A percentile compares a stretch with the other conserved stretches of the same genome.
Evolutionary conservation across 2,329 filamentous ascomycete genomes (phyloP).

Genomic region (Ceratocystis huliohia): DNA sequence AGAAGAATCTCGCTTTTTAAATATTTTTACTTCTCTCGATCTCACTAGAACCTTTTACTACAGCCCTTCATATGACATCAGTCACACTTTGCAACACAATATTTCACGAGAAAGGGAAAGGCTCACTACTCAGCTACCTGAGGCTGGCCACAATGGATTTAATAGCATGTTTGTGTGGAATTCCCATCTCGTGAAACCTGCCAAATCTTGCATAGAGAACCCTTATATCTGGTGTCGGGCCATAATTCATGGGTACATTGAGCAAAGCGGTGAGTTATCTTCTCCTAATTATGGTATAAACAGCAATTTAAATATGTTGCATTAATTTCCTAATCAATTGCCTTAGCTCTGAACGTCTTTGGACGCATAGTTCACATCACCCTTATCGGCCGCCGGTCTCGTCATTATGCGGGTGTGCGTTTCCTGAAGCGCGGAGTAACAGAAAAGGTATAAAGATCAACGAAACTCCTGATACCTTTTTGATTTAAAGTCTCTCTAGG

Average conservation of each 20-base stretch:
- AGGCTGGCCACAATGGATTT: conserved; percentile 30
- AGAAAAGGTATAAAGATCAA: conserved; percentile 44
- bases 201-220: conserved; percentile 55
- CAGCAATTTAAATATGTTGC: conserved; percentile 45
- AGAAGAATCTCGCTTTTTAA: conserved; percentile 79
- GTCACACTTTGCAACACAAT: conserved; percentile 81
- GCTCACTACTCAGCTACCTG: conserved; percentile 37
- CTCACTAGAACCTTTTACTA: conserved; percentile 91
- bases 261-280: conserved; percentile 53
- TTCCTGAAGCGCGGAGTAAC: conserved; percentile 93
- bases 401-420: conserved; percentile 85
- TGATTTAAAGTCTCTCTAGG: background rate
- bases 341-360: conserved; percentile 59
- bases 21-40: conserved; percentile 83
- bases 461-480: background rate
- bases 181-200: conserved; percentile 70
- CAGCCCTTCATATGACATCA: conserved; percentile 96
- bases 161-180: conserved; percentile 99
- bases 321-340: conserved; percentile 57
- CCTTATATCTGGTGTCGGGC: conserved; percentile 93
- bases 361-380: conserved; percentile 83
- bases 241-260: conserved; percentile 90
- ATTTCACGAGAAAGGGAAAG: conserved; percentile 67
- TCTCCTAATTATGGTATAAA: background rate
- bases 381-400: conserved; percentile 80